Evolutionary conservation across 1,139 yeast species (phyloP), one percentile per base, ranked within the genome.

Genomic region (Kurtzmaniella quercitrusa): DNA sequence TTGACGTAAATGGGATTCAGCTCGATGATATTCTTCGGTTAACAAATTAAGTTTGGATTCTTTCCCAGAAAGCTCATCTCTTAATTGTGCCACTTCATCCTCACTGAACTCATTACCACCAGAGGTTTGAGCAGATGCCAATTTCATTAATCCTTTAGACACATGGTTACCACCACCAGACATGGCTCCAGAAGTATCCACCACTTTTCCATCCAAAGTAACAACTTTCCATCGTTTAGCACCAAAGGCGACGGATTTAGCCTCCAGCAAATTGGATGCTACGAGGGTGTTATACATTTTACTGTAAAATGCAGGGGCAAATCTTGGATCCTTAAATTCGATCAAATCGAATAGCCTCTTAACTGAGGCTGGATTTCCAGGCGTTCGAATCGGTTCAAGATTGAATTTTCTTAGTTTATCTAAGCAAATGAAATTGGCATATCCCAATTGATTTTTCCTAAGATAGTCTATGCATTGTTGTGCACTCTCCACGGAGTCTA

Each of bases 161-260:
- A 78, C 80, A 39, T 75, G 70, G 40, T 76, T 79, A 44, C 98
- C 98, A 64, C 99, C 99, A 56, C 99, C 99, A 42, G 95, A 82
- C 85, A 94, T 85, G 1, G 98, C 87, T 63, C 99, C 99, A 2
- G 96, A 86, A n/a, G 85, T 81, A 57, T 91, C 98, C 46, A 94
- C 93, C 29, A 93, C 71, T 54, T 89, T 86, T 25, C 99, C 99
- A 62, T 88, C 96, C 14, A 90, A 64, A 0, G 98, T 89, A 0
- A 94, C 98, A 11, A 91, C 98, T 56, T 95, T 78, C 75, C 81
- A 88, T 49, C 96, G 70, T 49, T 74, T 79, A 2, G 74, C 68
- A 1, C 97, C 96, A 66, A 85, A 93, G 0, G 98, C 98, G 34
- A 93, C 95, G 38, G 77, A 68, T 51, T 89, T 84, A 0, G 98